A percentile compares a stretch with the other conserved stretches of the same genome.
phyloP scores from a whole-genome alignment of 495 filamentous ascomycete genomes.

The Parmelia sp. region DNA sequence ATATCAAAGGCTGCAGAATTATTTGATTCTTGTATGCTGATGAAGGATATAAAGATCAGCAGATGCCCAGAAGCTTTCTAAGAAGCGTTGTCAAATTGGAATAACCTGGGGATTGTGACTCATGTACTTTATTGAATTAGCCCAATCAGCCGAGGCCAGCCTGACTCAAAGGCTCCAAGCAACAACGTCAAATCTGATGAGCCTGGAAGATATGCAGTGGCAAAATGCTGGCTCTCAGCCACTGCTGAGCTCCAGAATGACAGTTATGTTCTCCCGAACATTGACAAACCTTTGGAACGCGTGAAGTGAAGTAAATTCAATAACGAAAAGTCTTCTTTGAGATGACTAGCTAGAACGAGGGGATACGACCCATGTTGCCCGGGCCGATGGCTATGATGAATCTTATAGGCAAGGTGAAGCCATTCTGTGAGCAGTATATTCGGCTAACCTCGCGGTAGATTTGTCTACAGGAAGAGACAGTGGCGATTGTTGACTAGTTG shows the following conservation, averaged over 20 bases:
- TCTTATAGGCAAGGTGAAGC: neutral
- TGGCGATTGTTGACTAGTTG: neutral
- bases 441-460: neutral
- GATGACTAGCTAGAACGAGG: neutral
- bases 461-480: slow-evolving; percentile 4
- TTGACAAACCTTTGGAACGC: neutral
- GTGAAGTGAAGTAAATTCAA: neutral
- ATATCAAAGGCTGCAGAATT: too few relatives aligned
- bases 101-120: neutral
- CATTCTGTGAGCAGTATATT: slow-evolving; percentile 5
- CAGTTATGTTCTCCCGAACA: neutral
- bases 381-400: neutral
- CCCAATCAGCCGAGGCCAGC: too few relatives aligned
- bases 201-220: too few relatives aligned
- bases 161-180: too few relatives aligned
- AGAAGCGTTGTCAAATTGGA: neutral
- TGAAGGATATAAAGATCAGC: neutral
- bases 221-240: neutral
- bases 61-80: neutral
- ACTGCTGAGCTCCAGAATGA: neutral
- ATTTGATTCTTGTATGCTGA: neutral
- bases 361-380: neutral
- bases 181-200: too few relatives aligned
- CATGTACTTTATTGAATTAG: too few relatives aligned
- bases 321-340: neutral